Evolutionary conservation across 78 protist genomes (phyloP).

Genomic region (Diacronema lutheri): DNA sequence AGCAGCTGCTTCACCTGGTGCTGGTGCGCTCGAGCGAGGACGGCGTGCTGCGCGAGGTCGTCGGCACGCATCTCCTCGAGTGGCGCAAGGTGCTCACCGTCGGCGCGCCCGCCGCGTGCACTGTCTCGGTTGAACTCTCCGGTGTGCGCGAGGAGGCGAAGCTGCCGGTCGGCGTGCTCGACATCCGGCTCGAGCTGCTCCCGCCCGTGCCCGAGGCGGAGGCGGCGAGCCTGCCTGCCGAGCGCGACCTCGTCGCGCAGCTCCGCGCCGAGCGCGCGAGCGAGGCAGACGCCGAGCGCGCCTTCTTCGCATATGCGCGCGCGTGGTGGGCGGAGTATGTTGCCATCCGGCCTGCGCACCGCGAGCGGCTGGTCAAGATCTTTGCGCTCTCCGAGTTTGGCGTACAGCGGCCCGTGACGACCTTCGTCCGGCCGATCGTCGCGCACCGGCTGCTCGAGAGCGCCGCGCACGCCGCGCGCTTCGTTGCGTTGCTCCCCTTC

Average conservation of each 20-base stretch:
- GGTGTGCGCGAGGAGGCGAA: not conserved
- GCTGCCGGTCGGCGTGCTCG: not conserved
- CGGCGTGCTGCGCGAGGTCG: not conserved
- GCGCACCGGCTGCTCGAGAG: constrained; percentile 17
- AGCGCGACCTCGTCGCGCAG: not conserved
- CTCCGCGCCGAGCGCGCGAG: not conserved
- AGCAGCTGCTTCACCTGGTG: not conserved
- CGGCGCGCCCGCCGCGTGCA: not conserved
- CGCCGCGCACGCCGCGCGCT: constrained; percentile 41
- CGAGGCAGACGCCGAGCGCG: constrained; percentile 34
- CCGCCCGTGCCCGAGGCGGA: not conserved
- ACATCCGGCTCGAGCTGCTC: not conserved
- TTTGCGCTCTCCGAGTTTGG: constrained; percentile 23
- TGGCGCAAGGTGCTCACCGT: constrained; percentile 23
- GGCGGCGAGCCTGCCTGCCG: not conserved
- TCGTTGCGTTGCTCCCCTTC: constrained; percentile 35
- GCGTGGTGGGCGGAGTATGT: constrained; percentile 51
- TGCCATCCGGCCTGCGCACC: not conserved
- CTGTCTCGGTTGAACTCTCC: not conserved
- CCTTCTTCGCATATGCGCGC: constrained; percentile 30
- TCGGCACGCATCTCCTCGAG: not conserved
- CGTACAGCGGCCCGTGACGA: constrained; percentile 13
- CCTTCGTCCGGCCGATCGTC: constrained; percentile 22
- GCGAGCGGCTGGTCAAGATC: constrained; percentile 25
- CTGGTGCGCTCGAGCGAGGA: not conserved